phyloP scores from a whole-genome alignment of 768 basidiomycete species.

The Pholiota conissans region DNA sequence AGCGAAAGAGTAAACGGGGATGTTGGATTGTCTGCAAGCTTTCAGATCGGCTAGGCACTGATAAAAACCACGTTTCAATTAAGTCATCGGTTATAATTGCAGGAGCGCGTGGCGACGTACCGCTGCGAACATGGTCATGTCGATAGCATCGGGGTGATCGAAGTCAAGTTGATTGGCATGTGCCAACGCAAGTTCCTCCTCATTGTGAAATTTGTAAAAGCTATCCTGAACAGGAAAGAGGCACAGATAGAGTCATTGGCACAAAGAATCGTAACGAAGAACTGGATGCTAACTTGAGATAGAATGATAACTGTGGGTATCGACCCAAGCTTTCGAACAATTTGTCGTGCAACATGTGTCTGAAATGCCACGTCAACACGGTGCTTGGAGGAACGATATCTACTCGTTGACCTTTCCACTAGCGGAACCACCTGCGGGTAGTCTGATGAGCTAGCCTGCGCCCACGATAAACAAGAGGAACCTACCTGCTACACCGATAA shows the following conservation, averaged over 20 bases:
- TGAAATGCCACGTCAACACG: constrained; percentile 25
- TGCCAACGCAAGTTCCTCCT: constrained; percentile 81
- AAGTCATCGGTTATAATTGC: no score
- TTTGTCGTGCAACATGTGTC: constrained; percentile 86
- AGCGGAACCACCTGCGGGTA: constrained; percentile 69
- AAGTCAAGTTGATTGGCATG: constrained; percentile 81
- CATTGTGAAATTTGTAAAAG: constrained; percentile 83
- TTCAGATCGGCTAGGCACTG: constrained; percentile 89
- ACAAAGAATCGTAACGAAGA: not conserved
- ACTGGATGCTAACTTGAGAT: constrained; percentile 58
- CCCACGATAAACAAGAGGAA: constrained; percentile 6
- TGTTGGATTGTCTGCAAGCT: constrained; percentile 78
- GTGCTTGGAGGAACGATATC: not conserved
- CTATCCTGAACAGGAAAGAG: constrained; percentile 61
- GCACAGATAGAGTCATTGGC: not conserved
- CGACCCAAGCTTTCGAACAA: constrained; percentile 77
- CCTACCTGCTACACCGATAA: constrained; percentile 80
- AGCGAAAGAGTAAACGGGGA: constrained; percentile 93
- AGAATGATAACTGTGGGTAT: constrained; percentile 89
- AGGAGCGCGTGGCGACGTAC: constrained; percentile 43
- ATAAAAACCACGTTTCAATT: not conserved
- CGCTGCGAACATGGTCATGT: constrained; percentile 82
- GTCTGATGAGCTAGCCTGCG: not conserved
- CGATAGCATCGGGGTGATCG: constrained; percentile 92
- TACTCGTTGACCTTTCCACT: constrained; percentile 73